These are phyloP conservation scores for Tripterygium wilfordii DNA, from an alignment of 177 flowering plant genomes.

Conservation along the genomic window DNA sequence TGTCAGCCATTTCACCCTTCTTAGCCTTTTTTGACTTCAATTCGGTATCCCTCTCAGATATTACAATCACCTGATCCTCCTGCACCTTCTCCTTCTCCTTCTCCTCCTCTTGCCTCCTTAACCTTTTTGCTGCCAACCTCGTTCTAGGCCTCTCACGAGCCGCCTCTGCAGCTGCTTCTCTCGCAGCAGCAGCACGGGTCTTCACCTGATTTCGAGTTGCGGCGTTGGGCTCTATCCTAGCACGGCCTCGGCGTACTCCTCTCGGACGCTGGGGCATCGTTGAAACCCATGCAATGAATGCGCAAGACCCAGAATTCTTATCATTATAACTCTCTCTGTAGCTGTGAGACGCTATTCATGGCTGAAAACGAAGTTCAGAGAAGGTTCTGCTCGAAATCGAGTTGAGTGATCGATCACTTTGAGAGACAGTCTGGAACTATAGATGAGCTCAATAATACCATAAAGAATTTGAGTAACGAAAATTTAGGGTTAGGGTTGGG, in stretches of 20 bases:
- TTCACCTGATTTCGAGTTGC: slow-evolving; percentile 27
- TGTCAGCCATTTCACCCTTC: slow-evolving; percentile 41
- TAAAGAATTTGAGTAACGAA: too few relatives aligned
- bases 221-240: slow-evolving; percentile 10
- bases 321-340: slow-evolving; percentile 27
- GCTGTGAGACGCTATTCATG: slow-evolving; percentile 4
- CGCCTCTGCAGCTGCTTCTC: slow-evolving; percentile 28
- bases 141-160: slow-evolving; percentile 11
- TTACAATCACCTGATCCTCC: slow-evolving; percentile 26
- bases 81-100: slow-evolving; percentile 12
- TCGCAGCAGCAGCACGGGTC: slow-evolving; percentile 60
- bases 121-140: slow-evolving; percentile 14
- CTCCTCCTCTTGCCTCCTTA: slow-evolving; percentile 12
- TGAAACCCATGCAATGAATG: slow-evolving; percentile 51
- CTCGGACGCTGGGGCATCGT: slow-evolving; percentile 77
- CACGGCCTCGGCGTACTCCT: slow-evolving; percentile 54
- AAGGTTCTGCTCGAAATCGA: too few relatives aligned
- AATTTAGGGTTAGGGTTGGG: too few relatives aligned
- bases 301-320: slow-evolving; percentile 13
- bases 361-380: too few relatives aligned
- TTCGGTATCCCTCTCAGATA: slow-evolving; percentile 30
- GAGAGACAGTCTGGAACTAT: too few relatives aligned
- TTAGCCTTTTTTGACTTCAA: slow-evolving; percentile 9
- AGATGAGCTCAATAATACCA: too few relatives aligned
- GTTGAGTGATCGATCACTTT: too few relatives aligned